These are phyloP conservation scores for Thielaviopsis euricoi DNA, from an alignment of 2,329 filamentous ascomycete species.

Conservation along the genomic window DNA sequence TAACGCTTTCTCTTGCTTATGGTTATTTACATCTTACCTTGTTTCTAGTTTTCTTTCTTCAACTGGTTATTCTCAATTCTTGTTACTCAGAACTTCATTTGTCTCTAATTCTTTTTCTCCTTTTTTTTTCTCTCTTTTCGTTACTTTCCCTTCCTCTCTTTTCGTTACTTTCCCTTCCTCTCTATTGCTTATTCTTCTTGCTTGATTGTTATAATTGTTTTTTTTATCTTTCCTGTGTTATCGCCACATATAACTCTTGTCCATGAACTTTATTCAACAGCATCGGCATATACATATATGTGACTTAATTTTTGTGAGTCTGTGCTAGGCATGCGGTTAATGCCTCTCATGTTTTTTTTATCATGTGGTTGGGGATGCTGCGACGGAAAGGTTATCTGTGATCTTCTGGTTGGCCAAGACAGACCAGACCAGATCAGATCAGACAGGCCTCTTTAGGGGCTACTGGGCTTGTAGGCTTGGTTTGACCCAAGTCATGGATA, in stretches of 20 bases:
- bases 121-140: not conserved
- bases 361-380: not conserved
- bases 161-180: not conserved
- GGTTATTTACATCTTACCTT: not conserved
- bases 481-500: not conserved
- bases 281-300: not conserved
- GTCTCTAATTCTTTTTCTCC: constrained; percentile 1
- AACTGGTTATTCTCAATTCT: too few species aligned
- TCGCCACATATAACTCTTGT: not conserved
- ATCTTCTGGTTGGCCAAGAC: not conserved
- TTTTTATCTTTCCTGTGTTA: not conserved
- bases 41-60: constrained; percentile 1
- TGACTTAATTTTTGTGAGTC: not conserved
- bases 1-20: too few species aligned
- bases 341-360: too few species aligned
- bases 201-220: not conserved
- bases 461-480: not conserved
- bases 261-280: not conserved
- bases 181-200: not conserved
- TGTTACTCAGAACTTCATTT: not conserved
- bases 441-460: not conserved
- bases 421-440: too few species aligned
- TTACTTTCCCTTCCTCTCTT: not conserved
- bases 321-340: too few species aligned
- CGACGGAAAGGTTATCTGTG: not conserved